A percentile compares a stretch with the other conserved stretches of the same genome.
phyloP scores from a whole-genome alignment of 345 rosid species.

The Pugionium dolabratum region DNA sequence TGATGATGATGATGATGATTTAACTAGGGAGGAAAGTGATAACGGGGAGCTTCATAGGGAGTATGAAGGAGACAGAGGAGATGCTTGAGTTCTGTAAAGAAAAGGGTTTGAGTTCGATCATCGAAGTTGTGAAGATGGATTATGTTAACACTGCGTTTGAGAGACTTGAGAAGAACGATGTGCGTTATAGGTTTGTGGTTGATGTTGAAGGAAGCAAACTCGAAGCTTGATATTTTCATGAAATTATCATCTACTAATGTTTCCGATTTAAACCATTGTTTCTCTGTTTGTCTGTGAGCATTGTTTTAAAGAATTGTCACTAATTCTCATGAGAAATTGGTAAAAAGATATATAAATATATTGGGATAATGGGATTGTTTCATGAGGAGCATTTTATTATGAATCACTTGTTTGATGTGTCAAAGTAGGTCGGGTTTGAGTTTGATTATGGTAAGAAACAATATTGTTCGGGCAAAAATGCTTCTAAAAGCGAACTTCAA shows the following conservation, averaged over 20 bases:
- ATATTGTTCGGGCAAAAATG: too few relatives aligned
- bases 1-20: background rate
- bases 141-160: slow-evolving; percentile 77
- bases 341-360: background rate
- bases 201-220: slow-evolving; percentile 92
- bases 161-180: slow-evolving; percentile 91
- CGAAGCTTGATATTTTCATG: slow-evolving; percentile 22
- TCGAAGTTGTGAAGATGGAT: slow-evolving; percentile 87
- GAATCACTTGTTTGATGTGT: slow-evolving; percentile 8
- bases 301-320: background rate
- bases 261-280: too few relatives aligned
- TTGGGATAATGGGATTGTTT: too few relatives aligned
- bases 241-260: too few relatives aligned
- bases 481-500: too few relatives aligned
- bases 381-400: background rate
- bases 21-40: slow-evolving; percentile 68
- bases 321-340: slow-evolving; percentile 1
- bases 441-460: too few relatives aligned
- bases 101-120: slow-evolving; percentile 60
- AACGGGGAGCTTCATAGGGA: slow-evolving; percentile 80
- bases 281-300: slow-evolving; percentile 5
- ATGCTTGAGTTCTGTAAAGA: slow-evolving; percentile 77
- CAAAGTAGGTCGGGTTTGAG: background rate
- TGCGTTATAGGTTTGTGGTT: slow-evolving; percentile 84
- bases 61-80: slow-evolving; percentile 84